A percentile compares a stretch with the other conserved stretches of the same genome.
Conservation (phyloP, 2,329 filamentous ascomycete genomes). For the Trichoderma koningii region DNA sequence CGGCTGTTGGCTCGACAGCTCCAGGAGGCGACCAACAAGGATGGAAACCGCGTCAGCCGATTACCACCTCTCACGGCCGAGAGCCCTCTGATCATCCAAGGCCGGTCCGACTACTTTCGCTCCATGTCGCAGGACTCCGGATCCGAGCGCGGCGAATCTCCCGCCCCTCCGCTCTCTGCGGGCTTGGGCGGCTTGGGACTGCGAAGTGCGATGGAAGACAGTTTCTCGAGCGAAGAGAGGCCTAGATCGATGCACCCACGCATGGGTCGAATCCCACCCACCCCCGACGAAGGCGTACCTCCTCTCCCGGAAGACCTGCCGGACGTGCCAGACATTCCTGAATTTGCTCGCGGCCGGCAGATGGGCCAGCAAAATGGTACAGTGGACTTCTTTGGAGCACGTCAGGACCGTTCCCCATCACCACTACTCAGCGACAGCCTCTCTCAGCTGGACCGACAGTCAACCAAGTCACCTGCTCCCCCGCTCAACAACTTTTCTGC, state of each 20-base stretch:
- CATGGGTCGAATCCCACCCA: constrained; percentile 64
- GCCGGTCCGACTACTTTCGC: constrained; percentile 79
- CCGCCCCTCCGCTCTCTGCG: constrained; percentile 32
- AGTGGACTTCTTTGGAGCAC: constrained; percentile 52
- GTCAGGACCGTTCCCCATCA: constrained; percentile 60
- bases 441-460: constrained; percentile 36
- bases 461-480: constrained; percentile 37
- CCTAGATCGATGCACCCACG: constrained; percentile 75
- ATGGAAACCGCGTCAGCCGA: constrained; percentile 79
- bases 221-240: constrained; percentile 52
- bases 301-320: constrained; percentile 50
- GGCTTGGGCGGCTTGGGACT: constrained; percentile 51
- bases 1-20: constrained; percentile 84
- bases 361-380: constrained; percentile 45
- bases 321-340: constrained; percentile 46
- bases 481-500: constrained; percentile 41
- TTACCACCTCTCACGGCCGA: constrained; percentile 80
- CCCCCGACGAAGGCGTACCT: constrained; percentile 52
- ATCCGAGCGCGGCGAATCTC: constrained; percentile 46
- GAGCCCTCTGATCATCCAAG: constrained; percentile 74
- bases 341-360: constrained; percentile 46
- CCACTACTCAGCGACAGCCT: constrained; percentile 49
- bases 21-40: constrained; percentile 68
- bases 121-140: constrained; percentile 67
- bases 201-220: constrained; percentile 60